Conservation (phyloP, 2,329 filamentous ascomycete genomes). For the Diaporthe vaccinii region DNA sequence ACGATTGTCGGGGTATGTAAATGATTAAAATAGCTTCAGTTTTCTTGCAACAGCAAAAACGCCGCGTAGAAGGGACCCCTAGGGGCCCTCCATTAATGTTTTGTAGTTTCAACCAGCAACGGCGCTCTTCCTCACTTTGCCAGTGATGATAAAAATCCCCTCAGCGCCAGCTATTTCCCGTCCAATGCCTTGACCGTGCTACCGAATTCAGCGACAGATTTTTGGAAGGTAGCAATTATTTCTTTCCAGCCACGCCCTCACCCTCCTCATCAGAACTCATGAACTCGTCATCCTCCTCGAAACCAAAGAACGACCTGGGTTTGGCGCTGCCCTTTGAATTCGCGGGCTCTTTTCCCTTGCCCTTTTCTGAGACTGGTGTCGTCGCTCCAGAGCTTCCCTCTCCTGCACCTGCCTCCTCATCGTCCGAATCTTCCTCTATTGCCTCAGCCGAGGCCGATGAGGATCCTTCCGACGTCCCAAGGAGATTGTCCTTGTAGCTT, state of each 20-base stretch:
- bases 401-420: constrained; percentile 52
- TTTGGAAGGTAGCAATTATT: constrained; percentile 35
- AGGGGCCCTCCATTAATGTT: not conserved
- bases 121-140: constrained; percentile 16
- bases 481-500: constrained; percentile 71
- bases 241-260: constrained; percentile 49
- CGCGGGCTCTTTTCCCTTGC: constrained; percentile 45
- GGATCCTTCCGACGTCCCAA: constrained; percentile 65
- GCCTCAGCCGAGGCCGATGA: constrained; percentile 51
- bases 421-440: constrained; percentile 51
- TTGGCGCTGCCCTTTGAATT: constrained; percentile 48
- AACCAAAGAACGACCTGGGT: constrained; percentile 75
- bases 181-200: not conserved
- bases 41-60: not conserved
- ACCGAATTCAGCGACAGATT: constrained; percentile 6
- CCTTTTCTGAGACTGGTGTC: constrained; percentile 62
- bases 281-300: constrained; percentile 84
- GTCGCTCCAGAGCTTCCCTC: constrained; percentile 62
- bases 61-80: not conserved
- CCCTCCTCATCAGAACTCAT: constrained; percentile 78
- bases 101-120: not conserved
- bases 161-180: constrained; percentile 1
- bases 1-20: not conserved
- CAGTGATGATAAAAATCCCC: not conserved
- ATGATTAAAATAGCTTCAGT: not conserved